Percentiles rank a stretch among this genome's conserved stretches.
Conservation (phyloP, 2,329 filamentous ascomycete species). For the Furcasterigmium furcatum region DNA sequence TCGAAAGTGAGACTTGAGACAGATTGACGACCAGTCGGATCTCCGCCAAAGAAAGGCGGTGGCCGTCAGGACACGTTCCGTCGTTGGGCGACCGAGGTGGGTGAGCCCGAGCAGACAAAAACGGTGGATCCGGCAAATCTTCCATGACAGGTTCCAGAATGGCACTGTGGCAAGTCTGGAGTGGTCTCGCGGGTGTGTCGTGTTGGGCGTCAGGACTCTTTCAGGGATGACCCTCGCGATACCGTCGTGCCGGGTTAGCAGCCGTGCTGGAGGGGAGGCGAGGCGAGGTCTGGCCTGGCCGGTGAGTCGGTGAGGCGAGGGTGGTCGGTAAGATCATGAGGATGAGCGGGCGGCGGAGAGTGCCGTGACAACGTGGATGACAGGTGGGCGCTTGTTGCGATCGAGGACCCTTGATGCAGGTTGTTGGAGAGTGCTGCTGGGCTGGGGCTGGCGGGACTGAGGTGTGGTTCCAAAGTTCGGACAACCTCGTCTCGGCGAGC, state of each 20-base stretch:
- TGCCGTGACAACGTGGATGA: neutral
- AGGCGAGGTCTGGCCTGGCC: too few species aligned
- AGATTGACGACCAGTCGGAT: too few species aligned
- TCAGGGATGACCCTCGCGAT: slow-evolving; percentile 1
- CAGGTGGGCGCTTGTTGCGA: neutral
- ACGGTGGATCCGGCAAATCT: too few species aligned
- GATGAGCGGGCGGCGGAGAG: neutral
- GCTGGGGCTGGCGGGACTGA: neutral
- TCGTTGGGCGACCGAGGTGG: too few species aligned
- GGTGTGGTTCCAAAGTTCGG: neutral
- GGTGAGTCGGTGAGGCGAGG: slow-evolving; percentile 1
- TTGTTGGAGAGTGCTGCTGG: neutral
- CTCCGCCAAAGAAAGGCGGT: too few species aligned
- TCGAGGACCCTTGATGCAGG: neutral
- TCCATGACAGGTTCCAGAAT: slow-evolving; percentile 3
- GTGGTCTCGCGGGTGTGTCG: too few species aligned
- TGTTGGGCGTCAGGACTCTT: neutral
- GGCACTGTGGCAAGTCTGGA: neutral
- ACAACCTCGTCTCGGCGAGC: neutral
- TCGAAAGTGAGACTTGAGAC: neutral
- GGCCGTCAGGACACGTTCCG: too few species aligned
- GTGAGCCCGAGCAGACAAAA: too few species aligned
- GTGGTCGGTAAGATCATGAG: neutral
- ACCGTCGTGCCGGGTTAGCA: neutral
- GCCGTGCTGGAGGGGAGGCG: too few species aligned